Evolutionary conservation across 495 filamentous ascomycete species (phyloP), one percentile per base, ranked within the genome.

Genomic region (Neurospora sp.): DNA sequence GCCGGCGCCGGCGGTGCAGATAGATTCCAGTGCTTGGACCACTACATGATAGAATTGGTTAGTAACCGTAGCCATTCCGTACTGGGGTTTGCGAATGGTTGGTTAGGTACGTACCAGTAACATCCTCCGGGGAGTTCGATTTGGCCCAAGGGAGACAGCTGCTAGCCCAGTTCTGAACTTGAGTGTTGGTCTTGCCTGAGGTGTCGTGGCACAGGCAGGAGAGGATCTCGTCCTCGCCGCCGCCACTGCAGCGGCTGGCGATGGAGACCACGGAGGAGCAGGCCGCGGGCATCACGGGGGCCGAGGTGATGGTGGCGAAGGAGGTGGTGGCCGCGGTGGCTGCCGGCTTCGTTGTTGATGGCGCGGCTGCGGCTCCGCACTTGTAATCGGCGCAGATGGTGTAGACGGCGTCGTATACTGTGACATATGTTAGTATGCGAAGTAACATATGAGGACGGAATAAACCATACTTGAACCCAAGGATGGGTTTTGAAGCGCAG

Each of bases 91-190:
- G 2, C 3, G 16, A 35, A n/a, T 42, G 12, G n/a, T 5, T 8
- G 9, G 40, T 14, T 37, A 35, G 31, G 40, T 14, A 42, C 76
- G 39, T 73, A 81, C 79, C 12, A 14, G 41, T n/a, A 42, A 76
- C 77, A 18, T 78, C 76, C 9, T 40, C 31, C 0, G 76, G 59
- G 20, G 31, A 68, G 3, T 53, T 70, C 12, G 74, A 79, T 39
- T 61, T 42, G 5, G 74, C 75, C 27, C 48, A 81, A 2, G 75
- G 44, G 3, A 70, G 72, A 31, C 79, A 80, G 16, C 71, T 37
- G 18, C 59, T 72, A 9, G 77, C 77, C 40, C 72, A 79, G 59
- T 75, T 71, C 18, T 81, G 71, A 14, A 80, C 71, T 1, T 41
- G 41, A 2, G 78, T 80, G 71, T 75, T 75, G 44, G 72, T 72